Conservation (phyloP, 2,329 filamentous ascomycete genomes). For the Pseudopithomyces maydicus region DNA sequence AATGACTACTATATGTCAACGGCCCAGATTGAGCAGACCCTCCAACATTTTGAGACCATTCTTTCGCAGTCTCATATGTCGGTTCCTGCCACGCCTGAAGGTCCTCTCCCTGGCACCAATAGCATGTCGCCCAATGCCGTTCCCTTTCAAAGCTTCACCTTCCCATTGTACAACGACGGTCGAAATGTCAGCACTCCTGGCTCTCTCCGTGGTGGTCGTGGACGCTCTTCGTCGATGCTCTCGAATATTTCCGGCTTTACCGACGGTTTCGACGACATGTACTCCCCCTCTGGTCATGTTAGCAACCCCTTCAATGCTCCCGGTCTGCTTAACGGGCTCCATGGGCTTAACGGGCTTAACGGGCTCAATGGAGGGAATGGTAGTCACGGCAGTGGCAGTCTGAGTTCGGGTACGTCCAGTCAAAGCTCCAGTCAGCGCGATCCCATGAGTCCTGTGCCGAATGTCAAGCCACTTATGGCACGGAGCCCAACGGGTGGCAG, state of each 20-base stretch:
- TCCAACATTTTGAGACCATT: conserved; percentile 47
- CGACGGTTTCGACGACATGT: conserved; percentile 48
- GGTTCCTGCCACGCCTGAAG: conserved; percentile 63
- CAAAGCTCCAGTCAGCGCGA: conserved; percentile 45
- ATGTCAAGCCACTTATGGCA: conserved; percentile 39
- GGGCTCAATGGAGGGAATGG: conserved; percentile 42
- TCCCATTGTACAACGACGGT: conserved; percentile 34
- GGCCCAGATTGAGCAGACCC: conserved; percentile 41
- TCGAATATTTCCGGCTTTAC: conserved; percentile 58
- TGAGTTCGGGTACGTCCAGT: conserved; percentile 50
- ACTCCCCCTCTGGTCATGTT: conserved; percentile 29
- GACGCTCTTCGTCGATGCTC: conserved; percentile 58
- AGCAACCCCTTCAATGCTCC: conserved; percentile 46
- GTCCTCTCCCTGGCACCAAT: conserved; percentile 59
- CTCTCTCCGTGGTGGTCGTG: conserved; percentile 46
- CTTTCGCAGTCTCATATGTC: conserved; percentile 45
- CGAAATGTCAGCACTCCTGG: conserved; percentile 40
- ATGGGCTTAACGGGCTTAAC: conserved; percentile 40
- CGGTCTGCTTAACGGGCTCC: conserved; percentile 40
- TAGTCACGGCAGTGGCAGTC: conserved; percentile 56
- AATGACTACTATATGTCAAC: conserved; percentile 44
- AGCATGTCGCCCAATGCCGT: conserved; percentile 41
- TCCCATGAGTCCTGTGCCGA: conserved; percentile 45
- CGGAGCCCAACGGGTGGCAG: conserved; percentile 38
- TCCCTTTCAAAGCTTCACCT: conserved; percentile 45